Base-by-base conservation (phyloP, 1,284 basidiomycete species). In the Sparassis latifolia region DNA sequence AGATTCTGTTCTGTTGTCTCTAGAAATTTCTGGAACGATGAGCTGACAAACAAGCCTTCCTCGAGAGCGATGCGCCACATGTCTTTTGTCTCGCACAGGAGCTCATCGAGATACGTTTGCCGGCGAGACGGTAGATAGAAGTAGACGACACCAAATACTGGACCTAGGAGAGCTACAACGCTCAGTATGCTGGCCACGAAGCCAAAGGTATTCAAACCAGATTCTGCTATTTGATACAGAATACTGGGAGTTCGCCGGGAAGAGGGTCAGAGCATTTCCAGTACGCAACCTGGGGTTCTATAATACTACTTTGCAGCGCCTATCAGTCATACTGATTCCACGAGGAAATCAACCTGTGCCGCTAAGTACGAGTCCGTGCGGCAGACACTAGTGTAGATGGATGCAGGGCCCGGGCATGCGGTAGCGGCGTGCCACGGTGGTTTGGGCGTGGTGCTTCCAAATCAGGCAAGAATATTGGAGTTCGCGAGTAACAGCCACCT, bases 131-230 rank as follows among this genome's bases (percentile, higher is more conserved):
- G 35, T 7, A 37, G 35, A 12, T 37, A 12, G 35, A 12, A 37
- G 12, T 41, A 12, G 6, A 37, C 12, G 35, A 37, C 12, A 12
- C 7, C 35, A 7, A 12, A 37, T 37, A 37, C 35, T 7, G 12
- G 12, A 37, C 12, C 35, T 37, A 12, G 35, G 12, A 37, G 12
- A 37, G 27, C 3, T 30, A 33, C 3, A 46, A 3, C 2, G 41
- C 33, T 7, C 52, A 51, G 3, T 2, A 40, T 38, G 10, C 44
- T 50, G 2, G 47, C 29, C 4, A 54, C 37, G n/a, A 31, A 49
- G 20, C 50, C 50, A 29, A 27, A 51, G 31, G 52, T 37, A 27
- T 54, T 47, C 38, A 33, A 54, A 2, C 35, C 50, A 12, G 12
- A 37, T 37, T 37, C 20, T 20, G 20, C 20, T 1, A 20, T 20